phyloP scores from a whole-genome alignment of 225 moss, liverwort and hornwort genomes.

The Straminergon stramineum region DNA sequence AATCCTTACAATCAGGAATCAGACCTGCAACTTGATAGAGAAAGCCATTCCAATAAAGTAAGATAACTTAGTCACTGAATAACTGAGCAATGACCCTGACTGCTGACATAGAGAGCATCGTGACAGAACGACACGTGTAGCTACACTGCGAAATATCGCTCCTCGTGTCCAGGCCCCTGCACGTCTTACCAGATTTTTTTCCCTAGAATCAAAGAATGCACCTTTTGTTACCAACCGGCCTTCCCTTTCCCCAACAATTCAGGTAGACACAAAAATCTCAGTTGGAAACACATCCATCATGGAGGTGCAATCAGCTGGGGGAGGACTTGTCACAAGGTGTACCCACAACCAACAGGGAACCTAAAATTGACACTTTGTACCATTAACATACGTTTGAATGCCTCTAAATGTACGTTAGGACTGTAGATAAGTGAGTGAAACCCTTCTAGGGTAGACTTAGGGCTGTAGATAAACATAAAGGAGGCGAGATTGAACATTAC shows the following conservation, averaged over 20 bases:
- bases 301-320: neutral
- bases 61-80: neutral
- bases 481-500: neutral
- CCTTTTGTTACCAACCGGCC: neutral
- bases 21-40: neutral
- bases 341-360: neutral
- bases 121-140: neutral
- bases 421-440: too few relatives aligned
- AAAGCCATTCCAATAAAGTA: neutral
- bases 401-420: neutral
- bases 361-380: neutral
- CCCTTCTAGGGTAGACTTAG: too few relatives aligned
- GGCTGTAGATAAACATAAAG: neutral
- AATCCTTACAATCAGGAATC: neutral
- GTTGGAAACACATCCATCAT: neutral
- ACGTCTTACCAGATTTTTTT: neutral
- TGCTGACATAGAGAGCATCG: neutral
- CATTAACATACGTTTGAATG: neutral
- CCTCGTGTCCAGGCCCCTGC: neutral
- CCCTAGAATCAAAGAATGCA: neutral
- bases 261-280: neutral
- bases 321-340: neutral
- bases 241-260: neutral
- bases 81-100: neutral
- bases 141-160: neutral